Base-by-base conservation (phyloP, 441 rosid genomes). In the Arabidopsis lyrata region DNA sequence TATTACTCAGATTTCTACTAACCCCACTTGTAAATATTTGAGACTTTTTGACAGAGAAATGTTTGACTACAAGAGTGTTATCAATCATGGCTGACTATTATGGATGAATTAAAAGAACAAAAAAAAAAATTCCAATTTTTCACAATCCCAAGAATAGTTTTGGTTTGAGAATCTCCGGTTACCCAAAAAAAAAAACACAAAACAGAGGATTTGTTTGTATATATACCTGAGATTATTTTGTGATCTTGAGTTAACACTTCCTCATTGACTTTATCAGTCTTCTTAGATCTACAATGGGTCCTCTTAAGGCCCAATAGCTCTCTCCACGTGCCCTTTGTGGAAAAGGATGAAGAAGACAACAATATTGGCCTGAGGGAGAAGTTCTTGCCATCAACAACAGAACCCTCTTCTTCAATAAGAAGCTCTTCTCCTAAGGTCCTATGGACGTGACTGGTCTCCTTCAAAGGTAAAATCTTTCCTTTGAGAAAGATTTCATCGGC, bases 341-440 rank as follows among this genome's bases (percentile, higher is more conserved):
- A 41, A 31, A 49, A 80, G 72, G 83, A 86, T 8, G 79, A 63
- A 14, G 86, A 80, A 35, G 90, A 78, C 27, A 87, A 82, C 68
- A 81, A 83, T 9, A 84, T 85, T 36, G 91, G 91, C 78, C 82
- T 81, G 20, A 20, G 65, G 11, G 87, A 78, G 32, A 62, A 68
- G 42, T 55, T 70, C 9, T 81, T 72, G 10, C 72, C 73, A 13
- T 82, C 77, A 18, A 31, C 29, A 3, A 66, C 66, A 16, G 41
- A 76, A 27, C 65, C 72, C 7, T 89, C 88, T 14, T 91, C 96
- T 13, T 70, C 85, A 22, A 53, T 81, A 2, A 87, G 90, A 71
- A 94, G 91, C 86, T 91, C 93, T 48, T 94, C 97, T 74, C 96
- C 86, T 36, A 91, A 81, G n/a, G 97, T 91, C 76, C 84, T 88